Evolutionary conservation across 495 filamentous ascomycete species (phyloP).

Genomic region (Astrothelium macrocarpum): DNA sequence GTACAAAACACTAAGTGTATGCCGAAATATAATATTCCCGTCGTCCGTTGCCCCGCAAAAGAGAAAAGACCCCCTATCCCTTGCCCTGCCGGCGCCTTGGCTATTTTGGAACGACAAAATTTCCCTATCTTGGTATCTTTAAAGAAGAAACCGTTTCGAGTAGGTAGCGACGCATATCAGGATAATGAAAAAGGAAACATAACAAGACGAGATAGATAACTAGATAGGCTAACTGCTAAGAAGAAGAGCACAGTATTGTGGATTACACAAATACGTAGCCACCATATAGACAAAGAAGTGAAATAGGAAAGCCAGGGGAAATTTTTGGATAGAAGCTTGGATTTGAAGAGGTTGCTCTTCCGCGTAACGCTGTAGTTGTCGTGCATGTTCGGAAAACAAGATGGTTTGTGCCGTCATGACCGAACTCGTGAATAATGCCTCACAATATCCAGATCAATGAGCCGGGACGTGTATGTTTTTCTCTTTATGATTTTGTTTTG

Average conservation of each 20-base stretch:
- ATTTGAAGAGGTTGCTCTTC: background rate
- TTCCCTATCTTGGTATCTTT: slow-evolving; percentile 1
- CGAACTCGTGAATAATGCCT: too few species aligned
- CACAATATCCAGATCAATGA: too few species aligned
- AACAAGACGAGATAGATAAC: background rate
- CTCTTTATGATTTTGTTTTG: too few species aligned
- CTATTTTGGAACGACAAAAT: background rate
- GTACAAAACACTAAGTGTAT: background rate
- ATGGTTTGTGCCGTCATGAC: background rate
- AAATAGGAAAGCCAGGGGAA: background rate
- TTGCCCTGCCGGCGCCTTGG: background rate
- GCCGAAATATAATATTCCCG: background rate
- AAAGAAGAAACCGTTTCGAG: background rate
- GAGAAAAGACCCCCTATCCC: background rate
- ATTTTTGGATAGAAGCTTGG: background rate
- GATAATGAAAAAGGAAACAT: background rate
- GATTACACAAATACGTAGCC: slow-evolving; percentile 1
- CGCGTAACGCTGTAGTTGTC: background rate
- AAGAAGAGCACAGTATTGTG: background rate
- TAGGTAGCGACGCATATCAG: background rate
- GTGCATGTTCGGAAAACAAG: background rate
- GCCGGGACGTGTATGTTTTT: too few species aligned
- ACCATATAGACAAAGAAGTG: slow-evolving; percentile 4
- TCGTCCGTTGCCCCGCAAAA: background rate
- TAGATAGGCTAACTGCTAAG: background rate